phyloP scores from a whole-genome alignment of 1,284 basidiomycete species.

The Apiotrichum brassicae region DNA sequence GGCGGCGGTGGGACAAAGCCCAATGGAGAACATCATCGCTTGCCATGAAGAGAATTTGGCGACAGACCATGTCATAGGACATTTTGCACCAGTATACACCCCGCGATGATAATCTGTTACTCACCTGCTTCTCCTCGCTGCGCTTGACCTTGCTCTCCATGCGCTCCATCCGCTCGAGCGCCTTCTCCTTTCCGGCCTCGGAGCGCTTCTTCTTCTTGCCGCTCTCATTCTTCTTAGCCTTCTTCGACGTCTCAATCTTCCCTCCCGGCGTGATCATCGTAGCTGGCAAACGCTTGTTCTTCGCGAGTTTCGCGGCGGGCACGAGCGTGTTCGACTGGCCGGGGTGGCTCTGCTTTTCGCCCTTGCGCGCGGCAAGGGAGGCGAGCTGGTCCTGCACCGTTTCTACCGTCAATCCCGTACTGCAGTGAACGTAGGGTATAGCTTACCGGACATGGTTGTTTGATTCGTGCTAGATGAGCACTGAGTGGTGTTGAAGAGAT shows the following conservation, averaged over 20 bases:
- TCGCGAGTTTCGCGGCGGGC: slow-evolving; percentile 34
- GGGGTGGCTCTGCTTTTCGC: slow-evolving; percentile 13
- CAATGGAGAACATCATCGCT: no score
- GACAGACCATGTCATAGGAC: no score
- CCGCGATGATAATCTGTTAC: no score
- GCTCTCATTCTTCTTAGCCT: slow-evolving; percentile 11
- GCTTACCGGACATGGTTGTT: background rate
- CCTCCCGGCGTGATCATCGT: slow-evolving; percentile 42
- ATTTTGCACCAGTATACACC: no score
- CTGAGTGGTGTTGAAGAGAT: background rate
- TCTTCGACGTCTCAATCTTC: slow-evolving; percentile 26
- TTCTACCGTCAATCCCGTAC: background rate
- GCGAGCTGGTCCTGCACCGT: slow-evolving; percentile 12
- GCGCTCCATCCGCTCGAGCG: slow-evolving; percentile 31
- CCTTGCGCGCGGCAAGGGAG: slow-evolving; percentile 14
- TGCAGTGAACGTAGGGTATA: background rate
- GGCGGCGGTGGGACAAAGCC: no score
- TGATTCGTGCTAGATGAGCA: background rate
- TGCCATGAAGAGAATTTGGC: no score
- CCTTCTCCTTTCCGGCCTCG: slow-evolving; percentile 35
- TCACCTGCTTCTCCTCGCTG: slow-evolving; percentile 39
- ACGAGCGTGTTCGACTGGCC: slow-evolving; percentile 16
- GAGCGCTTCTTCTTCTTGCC: slow-evolving; percentile 21
- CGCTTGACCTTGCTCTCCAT: slow-evolving; percentile 18
- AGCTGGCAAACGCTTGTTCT: slow-evolving; percentile 39